A percentile compares a stretch with the other conserved stretches of the same genome.
Conservation (phyloP, 1,284 basidiomycete genomes). For the Fomitopsis palustris region DNA sequence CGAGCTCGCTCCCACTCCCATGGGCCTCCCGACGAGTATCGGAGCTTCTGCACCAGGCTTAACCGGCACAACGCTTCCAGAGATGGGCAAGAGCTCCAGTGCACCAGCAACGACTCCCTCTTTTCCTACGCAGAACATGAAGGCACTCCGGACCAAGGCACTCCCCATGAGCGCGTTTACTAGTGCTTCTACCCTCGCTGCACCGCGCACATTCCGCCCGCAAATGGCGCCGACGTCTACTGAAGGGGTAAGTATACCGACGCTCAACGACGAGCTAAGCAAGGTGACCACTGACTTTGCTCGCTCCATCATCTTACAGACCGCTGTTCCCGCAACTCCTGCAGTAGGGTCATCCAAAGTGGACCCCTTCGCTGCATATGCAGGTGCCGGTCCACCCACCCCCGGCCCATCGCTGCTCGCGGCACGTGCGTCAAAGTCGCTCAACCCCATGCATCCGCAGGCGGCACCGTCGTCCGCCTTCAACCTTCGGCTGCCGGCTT, state of each 20-base stretch:
- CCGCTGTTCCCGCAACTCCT: neutral
- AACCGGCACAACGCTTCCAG: neutral
- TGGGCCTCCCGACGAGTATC: neutral
- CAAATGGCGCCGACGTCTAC: neutral
- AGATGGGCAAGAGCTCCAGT: slow-evolving; percentile 13
- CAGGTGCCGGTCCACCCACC: neutral
- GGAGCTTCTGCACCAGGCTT: neutral
- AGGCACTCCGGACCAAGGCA: slow-evolving; percentile 52
- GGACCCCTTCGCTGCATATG: neutral
- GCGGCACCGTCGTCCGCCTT: neutral
- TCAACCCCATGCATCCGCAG: neutral
- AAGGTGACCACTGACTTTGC: slow-evolving; percentile 2
- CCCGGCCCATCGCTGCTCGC: slow-evolving; percentile 4
- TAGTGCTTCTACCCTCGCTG: slow-evolving; percentile 43
- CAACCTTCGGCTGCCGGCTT: neutral
- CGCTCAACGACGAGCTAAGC: neutral
- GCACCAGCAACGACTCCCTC: slow-evolving; percentile 10
- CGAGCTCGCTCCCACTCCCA: neutral
- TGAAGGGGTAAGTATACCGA: slow-evolving; percentile 8
- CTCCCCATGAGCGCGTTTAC: slow-evolving; percentile 68
- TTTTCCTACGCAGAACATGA: slow-evolving; percentile 8
- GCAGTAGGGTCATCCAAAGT: neutral
- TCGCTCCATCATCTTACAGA: neutral
- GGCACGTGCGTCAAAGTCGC: neutral
- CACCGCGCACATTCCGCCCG: slow-evolving; percentile 12